Conservation (phyloP, 805 yeast species). For the Candida tallmaniae region DNA sequence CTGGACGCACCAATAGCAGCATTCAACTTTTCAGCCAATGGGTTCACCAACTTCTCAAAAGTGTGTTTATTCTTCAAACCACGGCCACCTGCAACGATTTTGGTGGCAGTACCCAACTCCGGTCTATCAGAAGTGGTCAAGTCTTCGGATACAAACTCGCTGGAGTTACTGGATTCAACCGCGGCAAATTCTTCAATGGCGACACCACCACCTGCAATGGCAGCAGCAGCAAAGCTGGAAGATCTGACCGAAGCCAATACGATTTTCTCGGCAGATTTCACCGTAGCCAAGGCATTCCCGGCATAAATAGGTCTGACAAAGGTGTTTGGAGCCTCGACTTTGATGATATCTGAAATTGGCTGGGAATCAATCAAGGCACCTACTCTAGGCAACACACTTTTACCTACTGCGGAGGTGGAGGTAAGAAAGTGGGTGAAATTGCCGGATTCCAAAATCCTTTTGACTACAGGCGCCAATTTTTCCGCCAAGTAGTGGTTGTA, state of each 20-base stretch:
- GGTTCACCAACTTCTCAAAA: conserved; percentile 70
- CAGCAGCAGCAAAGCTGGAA: conserved; percentile 59
- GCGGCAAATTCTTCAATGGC: conserved; percentile 48
- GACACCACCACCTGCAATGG: conserved; percentile 20
- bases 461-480: conserved; percentile 64
- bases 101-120: conserved; percentile 78
- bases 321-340: conserved; percentile 60
- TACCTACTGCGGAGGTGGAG: conserved; percentile 84
- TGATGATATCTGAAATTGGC: conserved; percentile 79
- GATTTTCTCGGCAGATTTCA: conserved; percentile 61
- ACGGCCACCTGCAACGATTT: conserved; percentile 89
- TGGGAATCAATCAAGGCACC: conserved; percentile 84
- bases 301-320: conserved; percentile 95
- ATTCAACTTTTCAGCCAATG: conserved; percentile 75
- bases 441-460: conserved; percentile 37
- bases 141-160: conserved; percentile 73
- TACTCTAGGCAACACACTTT: conserved; percentile 78
- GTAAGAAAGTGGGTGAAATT: conserved; percentile 68
- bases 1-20: conserved; percentile 98
- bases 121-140: conserved; percentile 81
- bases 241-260: conserved; percentile 76
- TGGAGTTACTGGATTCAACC: conserved; percentile 32
- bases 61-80: conserved; percentile 88
- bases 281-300: conserved; percentile 87
- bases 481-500: conserved; percentile 79